Evolutionary conservation across 805 yeast species (phyloP).

Genomic region (Lipomyces oligophaga): DNA sequence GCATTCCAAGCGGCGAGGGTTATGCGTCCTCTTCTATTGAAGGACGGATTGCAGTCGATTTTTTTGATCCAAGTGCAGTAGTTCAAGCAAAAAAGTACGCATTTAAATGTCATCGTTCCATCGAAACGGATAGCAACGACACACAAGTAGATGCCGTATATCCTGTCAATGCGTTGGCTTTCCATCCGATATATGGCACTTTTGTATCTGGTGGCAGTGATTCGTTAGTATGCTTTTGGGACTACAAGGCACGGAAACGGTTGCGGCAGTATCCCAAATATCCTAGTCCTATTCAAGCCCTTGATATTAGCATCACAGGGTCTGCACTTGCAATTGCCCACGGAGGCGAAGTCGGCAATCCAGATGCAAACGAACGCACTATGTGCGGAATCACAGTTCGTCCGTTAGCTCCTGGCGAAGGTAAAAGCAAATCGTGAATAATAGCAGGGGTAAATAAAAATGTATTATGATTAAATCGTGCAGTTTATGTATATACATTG

Average conservation of each 20-base stretch:
- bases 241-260: conserved; percentile 45
- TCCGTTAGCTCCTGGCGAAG: conserved; percentile 24
- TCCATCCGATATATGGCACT: conserved; percentile 40
- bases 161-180: conserved; percentile 50
- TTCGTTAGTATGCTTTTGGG: conserved; percentile 51
- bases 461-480: background rate
- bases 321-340: conserved; percentile 45
- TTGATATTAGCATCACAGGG: conserved; percentile 39
- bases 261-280: conserved; percentile 42
- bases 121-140: conserved; percentile 33
- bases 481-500: background rate
- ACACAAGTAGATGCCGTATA: conserved; percentile 46
- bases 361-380: conserved; percentile 1
- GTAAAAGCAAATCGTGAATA: conserved; percentile 34
- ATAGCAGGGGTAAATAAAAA: background rate
- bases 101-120: conserved; percentile 71
- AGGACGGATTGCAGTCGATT: conserved; percentile 76
- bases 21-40: conserved; percentile 67
- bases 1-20: conserved; percentile 55
- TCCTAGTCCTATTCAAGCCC: conserved; percentile 42
- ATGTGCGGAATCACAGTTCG: conserved; percentile 20
- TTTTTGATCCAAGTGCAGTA: conserved; percentile 49
- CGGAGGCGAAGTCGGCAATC: conserved; percentile 43
- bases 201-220: conserved; percentile 55
- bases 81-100: conserved; percentile 55